Percentiles rank a stretch among this genome's conserved stretches.
Evolutionary conservation across 805 yeast species (phyloP).

Genomic region (Ogataea zsoltii): DNA sequence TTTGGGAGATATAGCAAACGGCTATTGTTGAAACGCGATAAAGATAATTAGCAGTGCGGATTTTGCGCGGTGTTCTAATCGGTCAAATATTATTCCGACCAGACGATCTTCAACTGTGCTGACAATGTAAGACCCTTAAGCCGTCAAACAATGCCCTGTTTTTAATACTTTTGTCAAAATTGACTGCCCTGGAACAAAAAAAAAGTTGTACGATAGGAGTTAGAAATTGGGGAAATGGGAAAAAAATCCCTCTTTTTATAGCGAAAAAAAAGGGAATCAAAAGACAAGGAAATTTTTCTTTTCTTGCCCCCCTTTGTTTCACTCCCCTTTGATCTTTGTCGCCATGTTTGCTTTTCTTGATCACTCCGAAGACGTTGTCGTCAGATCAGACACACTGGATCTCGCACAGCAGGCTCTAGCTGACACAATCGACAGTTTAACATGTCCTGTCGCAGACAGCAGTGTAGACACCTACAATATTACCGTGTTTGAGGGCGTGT

Average conservation of each 20-base stretch:
- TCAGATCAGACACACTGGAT: background rate
- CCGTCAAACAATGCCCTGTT: too few relatives aligned
- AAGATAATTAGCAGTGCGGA: background rate
- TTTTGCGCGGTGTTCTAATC: background rate
- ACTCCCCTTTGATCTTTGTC: too few relatives aligned
- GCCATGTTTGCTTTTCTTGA: too few relatives aligned
- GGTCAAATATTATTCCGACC: too few relatives aligned
- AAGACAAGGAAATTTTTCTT: background rate
- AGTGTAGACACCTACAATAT: background rate
- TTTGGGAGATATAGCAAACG: too few relatives aligned
- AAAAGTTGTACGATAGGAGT: too few relatives aligned
- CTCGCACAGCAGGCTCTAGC: background rate
- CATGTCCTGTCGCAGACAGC: background rate
- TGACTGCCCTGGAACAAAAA: background rate
- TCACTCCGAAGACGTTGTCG: background rate
- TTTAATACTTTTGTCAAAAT: too few relatives aligned
- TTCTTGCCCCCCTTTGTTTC: background rate
- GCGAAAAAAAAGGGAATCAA: background rate
- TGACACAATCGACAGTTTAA: background rate
- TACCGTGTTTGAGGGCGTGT: background rate
- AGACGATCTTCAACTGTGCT: too few relatives aligned
- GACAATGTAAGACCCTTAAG: too few relatives aligned
- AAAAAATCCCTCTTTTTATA: background rate
- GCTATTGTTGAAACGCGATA: background rate
- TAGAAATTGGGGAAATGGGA: background rate